Evolutionary conservation across 805 yeast species (phyloP).

Genomic region (Yamadazyma phyllophila): DNA sequence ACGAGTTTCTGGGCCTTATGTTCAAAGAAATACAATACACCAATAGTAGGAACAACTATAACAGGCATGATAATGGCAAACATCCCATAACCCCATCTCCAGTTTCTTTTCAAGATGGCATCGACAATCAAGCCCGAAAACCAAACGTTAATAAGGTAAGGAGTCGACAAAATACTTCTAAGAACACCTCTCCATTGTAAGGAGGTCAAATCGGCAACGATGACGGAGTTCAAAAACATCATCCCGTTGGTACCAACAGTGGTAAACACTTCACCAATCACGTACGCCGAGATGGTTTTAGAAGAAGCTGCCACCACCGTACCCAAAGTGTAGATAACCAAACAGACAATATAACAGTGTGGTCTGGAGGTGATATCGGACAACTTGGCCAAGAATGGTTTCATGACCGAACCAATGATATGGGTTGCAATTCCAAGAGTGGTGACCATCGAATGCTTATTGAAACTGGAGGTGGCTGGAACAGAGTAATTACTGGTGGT

Average conservation of each 20-base stretch:
- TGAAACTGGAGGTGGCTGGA: slow-evolving; percentile 24
- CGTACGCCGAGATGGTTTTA: slow-evolving; percentile 20
- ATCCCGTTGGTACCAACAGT: slow-evolving; percentile 23
- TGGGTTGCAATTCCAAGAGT: slow-evolving; percentile 22
- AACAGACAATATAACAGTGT: slow-evolving; percentile 16
- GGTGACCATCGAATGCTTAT: slow-evolving; percentile 21
- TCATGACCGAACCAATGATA: slow-evolving; percentile 22
- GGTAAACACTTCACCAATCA: slow-evolving; percentile 22
- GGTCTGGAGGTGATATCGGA: slow-evolving; percentile 26
- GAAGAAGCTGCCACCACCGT: slow-evolving; percentile 22
- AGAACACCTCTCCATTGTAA: slow-evolving; percentile 25
- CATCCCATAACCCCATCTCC: slow-evolving; percentile 57
- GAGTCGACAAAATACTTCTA: slow-evolving; percentile 25
- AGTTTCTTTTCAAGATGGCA: slow-evolving; percentile 30
- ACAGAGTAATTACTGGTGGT: slow-evolving; percentile 34
- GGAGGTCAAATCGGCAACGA: slow-evolving; percentile 23
- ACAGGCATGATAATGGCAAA: slow-evolving; percentile 47
- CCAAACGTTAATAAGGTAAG: slow-evolving; percentile 44
- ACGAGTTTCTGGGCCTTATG: slow-evolving; percentile 22
- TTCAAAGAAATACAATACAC: slow-evolving; percentile 30
- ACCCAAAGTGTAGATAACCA: slow-evolving; percentile 21
- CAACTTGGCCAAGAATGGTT: slow-evolving; percentile 22
- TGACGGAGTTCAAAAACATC: slow-evolving; percentile 15
- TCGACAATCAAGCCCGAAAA: slow-evolving; percentile 37
- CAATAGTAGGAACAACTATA: slow-evolving; percentile 31